Evolutionary conservation across 73 alveolate species (phyloP), one percentile per base, ranked within the genome.

Genomic region (Uronychia binucleata): DNA sequence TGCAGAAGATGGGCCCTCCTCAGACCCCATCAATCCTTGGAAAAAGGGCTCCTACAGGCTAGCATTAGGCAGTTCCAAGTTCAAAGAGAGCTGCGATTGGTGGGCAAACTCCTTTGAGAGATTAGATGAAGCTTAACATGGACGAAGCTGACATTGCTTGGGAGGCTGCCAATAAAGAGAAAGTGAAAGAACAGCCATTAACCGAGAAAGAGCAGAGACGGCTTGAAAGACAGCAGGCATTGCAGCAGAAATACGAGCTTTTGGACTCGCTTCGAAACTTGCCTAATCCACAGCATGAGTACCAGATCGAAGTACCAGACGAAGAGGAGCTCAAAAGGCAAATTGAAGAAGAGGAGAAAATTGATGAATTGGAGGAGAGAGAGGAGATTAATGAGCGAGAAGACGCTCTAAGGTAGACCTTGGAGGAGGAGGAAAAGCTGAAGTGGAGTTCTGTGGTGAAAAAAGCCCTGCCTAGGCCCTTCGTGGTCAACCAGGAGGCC

Each of bases 251-350:
- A 75, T 58, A 33, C 27, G 77, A 31, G 33, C 75, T 86, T 0
- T 28, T 85, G 58, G 59, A 75, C 0, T 57, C 84, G 19, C 85
- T 94, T 33, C 79, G 79, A 14, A 92, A 79, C 79, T 77, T 96
- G 85, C 98, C 99, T 1, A 86, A 92, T 77, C 99, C 99, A 1
- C 85, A 90, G 93, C 85, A 97, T 81, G 88, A 93, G 74, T 90
- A 86, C 67, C 95, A 97, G 86, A 87, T 94, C 14, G 92, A 77
- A 28, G 79, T 89, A 67, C 83, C 74, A 32, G 94, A 93, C 30
- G 84, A 89, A 83, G 97, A 87, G 75, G 93, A 91, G 33, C 31
- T 81, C 34, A 34, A 89, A 82, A 92, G 79, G 28, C 96, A 93
- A 76, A 85, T 89, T 34, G 89, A 90, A 5, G 93, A 94, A 30